These are phyloP conservation scores for Aspergillus saccharolyticus DNA, from an alignment of 495 filamentous ascomycete genomes.

Conservation along the genomic window DNA sequence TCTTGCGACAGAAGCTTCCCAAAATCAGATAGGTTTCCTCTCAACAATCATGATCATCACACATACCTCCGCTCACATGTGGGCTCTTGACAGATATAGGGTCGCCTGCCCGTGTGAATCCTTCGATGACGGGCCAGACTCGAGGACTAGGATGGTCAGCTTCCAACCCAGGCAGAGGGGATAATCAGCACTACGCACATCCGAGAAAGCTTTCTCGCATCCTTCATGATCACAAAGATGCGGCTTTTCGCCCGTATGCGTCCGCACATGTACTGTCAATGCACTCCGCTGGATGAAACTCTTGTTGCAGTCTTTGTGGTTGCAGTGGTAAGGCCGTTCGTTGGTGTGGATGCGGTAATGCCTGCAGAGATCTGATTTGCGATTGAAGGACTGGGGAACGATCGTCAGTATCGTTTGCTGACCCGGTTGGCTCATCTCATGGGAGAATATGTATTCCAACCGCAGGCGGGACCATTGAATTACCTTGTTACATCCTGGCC, in stretches of 20 bases:
- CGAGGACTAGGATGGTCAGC: slow-evolving; percentile 57
- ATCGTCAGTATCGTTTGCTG: neutral
- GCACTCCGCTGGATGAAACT: slow-evolving; percentile 89
- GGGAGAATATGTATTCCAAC: neutral
- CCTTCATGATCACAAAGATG: slow-evolving; percentile 74
- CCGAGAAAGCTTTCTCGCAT: slow-evolving; percentile 83
- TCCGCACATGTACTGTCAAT: slow-evolving; percentile 78
- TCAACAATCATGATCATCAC: neutral
- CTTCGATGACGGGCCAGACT: slow-evolving; percentile 81
- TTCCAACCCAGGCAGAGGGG: neutral
- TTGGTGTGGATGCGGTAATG: slow-evolving; percentile 90
- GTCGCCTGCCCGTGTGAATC: slow-evolving; percentile 80
- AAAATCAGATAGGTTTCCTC: neutral
- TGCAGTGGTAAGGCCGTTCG: slow-evolving; percentile 76
- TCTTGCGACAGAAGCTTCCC: slow-evolving; percentile 77
- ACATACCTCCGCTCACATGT: slow-evolving; percentile 76
- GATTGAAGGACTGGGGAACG: slow-evolving; percentile 73
- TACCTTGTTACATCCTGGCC: slow-evolving; percentile 46
- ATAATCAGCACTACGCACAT: slow-evolving; percentile 50
- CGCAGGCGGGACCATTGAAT: neutral
- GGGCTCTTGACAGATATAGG: slow-evolving; percentile 74
- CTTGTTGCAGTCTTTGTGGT: slow-evolving; percentile 65
- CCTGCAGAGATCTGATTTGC: slow-evolving; percentile 84
- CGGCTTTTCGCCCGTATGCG: slow-evolving; percentile 86
- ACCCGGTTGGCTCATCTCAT: neutral